These are phyloP conservation scores for Chlorella sp. DNA, from an alignment of 139 green algal species.

Conservation along the genomic window DNA sequence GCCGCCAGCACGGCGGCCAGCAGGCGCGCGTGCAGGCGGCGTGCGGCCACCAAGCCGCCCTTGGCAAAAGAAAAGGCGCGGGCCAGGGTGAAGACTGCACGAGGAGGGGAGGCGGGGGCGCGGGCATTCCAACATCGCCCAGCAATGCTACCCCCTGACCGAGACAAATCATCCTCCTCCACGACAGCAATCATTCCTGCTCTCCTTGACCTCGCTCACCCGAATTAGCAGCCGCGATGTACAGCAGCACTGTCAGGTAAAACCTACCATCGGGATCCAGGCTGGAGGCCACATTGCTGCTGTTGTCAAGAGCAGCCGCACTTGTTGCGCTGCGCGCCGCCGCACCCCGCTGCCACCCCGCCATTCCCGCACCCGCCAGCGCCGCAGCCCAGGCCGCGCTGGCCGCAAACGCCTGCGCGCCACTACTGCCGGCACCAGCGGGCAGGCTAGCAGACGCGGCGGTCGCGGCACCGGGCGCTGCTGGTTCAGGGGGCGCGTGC, in stretches of 20 bases:
- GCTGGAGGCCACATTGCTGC: neutral
- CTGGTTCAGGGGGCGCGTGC: neutral
- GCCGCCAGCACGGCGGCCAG: constrained; percentile 58
- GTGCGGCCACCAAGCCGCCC: constrained; percentile 71
- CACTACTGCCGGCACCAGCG: no score
- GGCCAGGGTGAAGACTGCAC: constrained; percentile 44
- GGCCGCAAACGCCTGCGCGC: no score
- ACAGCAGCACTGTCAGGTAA: constrained; percentile 60
- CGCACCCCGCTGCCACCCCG: no score
- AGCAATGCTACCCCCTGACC: neutral
- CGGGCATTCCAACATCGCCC: no score
- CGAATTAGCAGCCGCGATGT: constrained; percentile 61
- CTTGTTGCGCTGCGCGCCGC: no score
- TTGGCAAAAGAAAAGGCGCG: constrained; percentile 84
- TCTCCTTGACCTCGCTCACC: no score
- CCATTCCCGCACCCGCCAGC: no score
- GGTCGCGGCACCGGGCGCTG: no score
- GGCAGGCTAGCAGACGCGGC: no score
- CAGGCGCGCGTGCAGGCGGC: constrained; percentile 57
- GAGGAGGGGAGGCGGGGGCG: no score
- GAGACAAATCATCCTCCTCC: neutral
- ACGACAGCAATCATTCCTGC: constrained; percentile 60
- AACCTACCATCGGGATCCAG: constrained; percentile 28
- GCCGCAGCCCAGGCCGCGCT: no score
- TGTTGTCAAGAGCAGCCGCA: no score